Percentiles rank a stretch among this genome's conserved stretches.
These are phyloP conservation scores for Sapria himalayana DNA, from an alignment of 345 rosid species.

Conservation along the genomic window DNA sequence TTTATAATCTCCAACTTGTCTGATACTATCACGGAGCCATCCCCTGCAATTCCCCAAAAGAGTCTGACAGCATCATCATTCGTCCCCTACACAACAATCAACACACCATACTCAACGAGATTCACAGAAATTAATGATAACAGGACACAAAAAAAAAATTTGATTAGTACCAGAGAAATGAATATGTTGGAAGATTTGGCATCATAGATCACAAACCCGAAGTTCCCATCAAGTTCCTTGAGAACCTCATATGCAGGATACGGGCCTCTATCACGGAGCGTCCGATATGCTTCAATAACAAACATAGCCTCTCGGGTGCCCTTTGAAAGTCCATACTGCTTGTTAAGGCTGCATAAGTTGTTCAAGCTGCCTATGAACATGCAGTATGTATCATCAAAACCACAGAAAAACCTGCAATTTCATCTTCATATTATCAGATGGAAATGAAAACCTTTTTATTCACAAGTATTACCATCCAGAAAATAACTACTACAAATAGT, in stretches of 20 bases:
- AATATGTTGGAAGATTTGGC: conserved; percentile 50
- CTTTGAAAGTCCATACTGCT: conserved; percentile 62
- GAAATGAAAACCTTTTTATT: no score
- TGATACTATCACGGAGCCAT: conserved; percentile 64
- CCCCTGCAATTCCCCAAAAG: conserved; percentile 79
- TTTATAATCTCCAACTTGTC: conserved; percentile 61
- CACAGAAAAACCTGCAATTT: conserved; percentile 50
- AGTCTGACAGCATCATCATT: conserved; percentile 51
- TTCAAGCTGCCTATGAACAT: conserved; percentile 49
- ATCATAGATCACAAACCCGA: conserved; percentile 74
- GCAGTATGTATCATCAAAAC: conserved; percentile 64
- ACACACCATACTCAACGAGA: neutral
- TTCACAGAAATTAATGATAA: neutral
- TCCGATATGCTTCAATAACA: conserved; percentile 66
- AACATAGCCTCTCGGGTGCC: conserved; percentile 59
- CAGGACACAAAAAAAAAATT: neutral
- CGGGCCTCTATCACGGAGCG: conserved; percentile 83
- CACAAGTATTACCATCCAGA: no score
- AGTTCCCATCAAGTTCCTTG: conserved; percentile 68
- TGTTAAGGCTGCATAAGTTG: conserved; percentile 40
- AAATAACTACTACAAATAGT: no score
- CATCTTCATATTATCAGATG: no score
- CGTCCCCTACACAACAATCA: conserved; percentile 28
- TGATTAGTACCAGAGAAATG: conserved; percentile 67
- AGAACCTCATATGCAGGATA: conserved; percentile 89